Evolutionary conservation across 306 rosid species (phyloP).

Genomic region (Fragaria vesca): DNA sequence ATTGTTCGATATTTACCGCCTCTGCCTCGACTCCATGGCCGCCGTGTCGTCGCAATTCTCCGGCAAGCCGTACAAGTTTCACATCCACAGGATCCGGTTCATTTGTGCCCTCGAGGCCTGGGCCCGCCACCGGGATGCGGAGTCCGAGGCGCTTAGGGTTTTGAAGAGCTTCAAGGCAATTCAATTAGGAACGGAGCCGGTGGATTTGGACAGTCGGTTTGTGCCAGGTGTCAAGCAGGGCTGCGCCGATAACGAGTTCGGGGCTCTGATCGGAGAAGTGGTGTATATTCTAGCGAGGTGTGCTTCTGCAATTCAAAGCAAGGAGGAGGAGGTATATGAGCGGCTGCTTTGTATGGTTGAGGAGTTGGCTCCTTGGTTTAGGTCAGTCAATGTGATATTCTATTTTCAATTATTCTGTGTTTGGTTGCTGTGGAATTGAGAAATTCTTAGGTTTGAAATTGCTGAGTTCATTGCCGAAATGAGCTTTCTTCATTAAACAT

Average conservation of each 20-base stretch:
- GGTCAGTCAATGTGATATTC: conserved; percentile 33
- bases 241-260: conserved; percentile 43
- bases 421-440: neutral
- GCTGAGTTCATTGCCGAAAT: neutral
- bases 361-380: conserved; percentile 71
- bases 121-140: conserved; percentile 41
- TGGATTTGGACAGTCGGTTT: conserved; percentile 29
- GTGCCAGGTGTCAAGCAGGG: conserved; percentile 49
- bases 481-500: neutral
- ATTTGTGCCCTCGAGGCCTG: conserved; percentile 34
- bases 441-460: neutral
- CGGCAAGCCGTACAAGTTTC: conserved; percentile 52
- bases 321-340: conserved; percentile 39
- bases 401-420: neutral
- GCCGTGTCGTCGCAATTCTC: conserved; percentile 53
- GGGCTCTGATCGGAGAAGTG: conserved; percentile 47
- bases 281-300: conserved; percentile 55
- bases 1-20: conserved; percentile 43
- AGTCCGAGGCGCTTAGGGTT: conserved; percentile 48
- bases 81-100: conserved; percentile 57
- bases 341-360: conserved; percentile 60
- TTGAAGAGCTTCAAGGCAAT: conserved; percentile 45
- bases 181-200: conserved; percentile 5
- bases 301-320: conserved; percentile 32
- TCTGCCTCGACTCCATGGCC: conserved; percentile 66